Base-by-base conservation (phyloP, 2,329 filamentous ascomycete species). In the Ascochyta viciae-villosae region DNA sequence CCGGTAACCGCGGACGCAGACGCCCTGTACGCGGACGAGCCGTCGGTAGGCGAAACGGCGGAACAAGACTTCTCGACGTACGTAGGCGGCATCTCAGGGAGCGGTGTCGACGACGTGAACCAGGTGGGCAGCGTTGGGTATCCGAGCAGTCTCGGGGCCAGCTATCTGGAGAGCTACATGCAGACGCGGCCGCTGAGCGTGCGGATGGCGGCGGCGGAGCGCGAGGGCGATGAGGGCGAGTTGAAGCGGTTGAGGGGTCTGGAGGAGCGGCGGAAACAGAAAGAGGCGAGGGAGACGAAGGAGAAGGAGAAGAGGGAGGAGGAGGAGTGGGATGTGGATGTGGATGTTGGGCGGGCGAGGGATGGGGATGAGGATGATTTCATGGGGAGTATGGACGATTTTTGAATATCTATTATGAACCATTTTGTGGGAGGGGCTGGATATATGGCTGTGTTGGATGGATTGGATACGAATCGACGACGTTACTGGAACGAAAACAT, bases 151-250 rank as follows among this genome's bases (percentile, higher is more conserved):
- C 57, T 75, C 2, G 74, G 74, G 34, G 74, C 74, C 3, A 75
- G 72, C 54, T 76, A 75, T 50, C 62, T 76, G 37, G 74, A 76
- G 55, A 74, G 68, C 35, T 76, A 76, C 39, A 76, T 76, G 72
- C 63, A 70, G 55, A 66, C 61, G 22, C 66, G 73, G 37, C 72
- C 73, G 37, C 54, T 75, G 58, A 70, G 72, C 26, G 73, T 76
- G 40, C 50, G 73, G n/a, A 71, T 73, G 60, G 66, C 67, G 19
- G 72, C 72, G 6, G 72, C 68, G 15, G 71, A 71, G 43, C 66
- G 70, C 35, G 73, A 67, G 29, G 70, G 64, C 1, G 43, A 56
- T 8, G 4, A 4, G 15, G 26, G 5, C 1, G 16, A 53, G 50
- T 3, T 35, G 47, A 54, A 34, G 57, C 54, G 41, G 19, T 6